Evolutionary conservation across 768 basidiomycete species (phyloP), one percentile per base, ranked within the genome.

Genomic region (Kwoniella bestiolae): DNA sequence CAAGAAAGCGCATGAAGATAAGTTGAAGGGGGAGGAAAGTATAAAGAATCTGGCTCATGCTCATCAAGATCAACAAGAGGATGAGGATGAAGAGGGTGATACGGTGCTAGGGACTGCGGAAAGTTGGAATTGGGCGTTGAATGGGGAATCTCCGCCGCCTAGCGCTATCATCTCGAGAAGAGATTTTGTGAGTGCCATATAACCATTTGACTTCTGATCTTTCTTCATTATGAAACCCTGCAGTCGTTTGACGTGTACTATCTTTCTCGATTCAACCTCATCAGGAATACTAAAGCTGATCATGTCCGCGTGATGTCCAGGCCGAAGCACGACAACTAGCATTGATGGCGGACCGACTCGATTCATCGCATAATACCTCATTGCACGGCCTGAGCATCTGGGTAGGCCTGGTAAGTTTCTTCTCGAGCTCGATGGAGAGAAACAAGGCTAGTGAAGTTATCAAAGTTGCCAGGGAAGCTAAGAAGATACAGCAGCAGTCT

Each of bases 81-180:
- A 31, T 14, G 45, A 49, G 23, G 51, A 38, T 18, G 51, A 63
- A 26, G 49, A 29, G 1, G 66, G 49, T 16, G n/a, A n/a, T n/a
- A n/a, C n/a, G n/a, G 31, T n/a, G 35, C 35, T n/a, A 82, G 45
- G 83, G 83, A 87, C 85, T 49, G 85, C 85, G 67, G 90, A 88
- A 89, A 86, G 84, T 29, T 93, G 91, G 89, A 87, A 88, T 21
- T 97, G 91, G 93, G 92, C 89, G 5, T 80, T 92, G 62, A 89
- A 91, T 66, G 87, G 84, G 16, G 94, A 96, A 81, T 84, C 85
- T 21, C 95, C 95, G 3, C 95, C 95, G 3, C 91, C 94, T 2
- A 91, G 90, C 72, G 94, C 92, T 58, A 92, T 97, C 70, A 91
- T 91, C 32, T 88, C 91, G n/a, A 83, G 94, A 62, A 82, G 93